phyloP scores from a whole-genome alignment of 1,284 basidiomycete species.

The Moesziomyces parantarcticus region DNA sequence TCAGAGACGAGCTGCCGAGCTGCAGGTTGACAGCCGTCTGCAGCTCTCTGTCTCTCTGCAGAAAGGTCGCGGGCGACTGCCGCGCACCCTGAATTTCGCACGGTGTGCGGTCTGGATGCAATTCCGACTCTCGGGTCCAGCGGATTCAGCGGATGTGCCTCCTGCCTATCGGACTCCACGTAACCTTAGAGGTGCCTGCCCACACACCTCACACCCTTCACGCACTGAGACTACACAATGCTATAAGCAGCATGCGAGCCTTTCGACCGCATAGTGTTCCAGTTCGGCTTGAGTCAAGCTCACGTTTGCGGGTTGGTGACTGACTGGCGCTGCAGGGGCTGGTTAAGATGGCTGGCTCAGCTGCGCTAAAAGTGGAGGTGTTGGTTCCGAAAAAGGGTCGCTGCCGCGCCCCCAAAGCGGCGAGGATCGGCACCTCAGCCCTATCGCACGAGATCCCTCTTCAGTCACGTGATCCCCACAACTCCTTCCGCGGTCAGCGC shows the following conservation, averaged over 20 bases:
- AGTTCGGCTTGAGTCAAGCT: not conserved
- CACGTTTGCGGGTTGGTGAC: no score
- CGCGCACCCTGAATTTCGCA: not conserved
- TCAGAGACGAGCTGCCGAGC: not conserved
- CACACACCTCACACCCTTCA: not conserved
- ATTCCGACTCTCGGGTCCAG: not conserved
- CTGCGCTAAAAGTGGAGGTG: slow-evolving; percentile 27
- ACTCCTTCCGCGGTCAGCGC: not conserved
- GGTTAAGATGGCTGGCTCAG: no score
- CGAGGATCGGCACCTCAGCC: no score
- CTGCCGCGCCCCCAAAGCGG: no score
- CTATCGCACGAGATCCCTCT: slow-evolving; percentile 13
- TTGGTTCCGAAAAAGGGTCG: slow-evolving; percentile 1
- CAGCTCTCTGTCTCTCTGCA: no score
- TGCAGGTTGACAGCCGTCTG: slow-evolving; percentile 11
- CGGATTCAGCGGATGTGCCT: no score
- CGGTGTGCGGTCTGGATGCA: not conserved
- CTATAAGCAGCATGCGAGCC: no score
- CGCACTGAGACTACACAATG: no score
- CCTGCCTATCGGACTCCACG: not conserved
- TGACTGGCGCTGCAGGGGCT: no score
- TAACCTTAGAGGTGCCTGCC: slow-evolving; percentile 5
- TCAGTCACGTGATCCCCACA: slow-evolving; percentile 14
- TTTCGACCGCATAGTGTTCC: not conserved
- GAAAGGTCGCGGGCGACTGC: not conserved